Conservation (phyloP, 352 stramenopile genomes). For the Pythium coloratum region DNA sequence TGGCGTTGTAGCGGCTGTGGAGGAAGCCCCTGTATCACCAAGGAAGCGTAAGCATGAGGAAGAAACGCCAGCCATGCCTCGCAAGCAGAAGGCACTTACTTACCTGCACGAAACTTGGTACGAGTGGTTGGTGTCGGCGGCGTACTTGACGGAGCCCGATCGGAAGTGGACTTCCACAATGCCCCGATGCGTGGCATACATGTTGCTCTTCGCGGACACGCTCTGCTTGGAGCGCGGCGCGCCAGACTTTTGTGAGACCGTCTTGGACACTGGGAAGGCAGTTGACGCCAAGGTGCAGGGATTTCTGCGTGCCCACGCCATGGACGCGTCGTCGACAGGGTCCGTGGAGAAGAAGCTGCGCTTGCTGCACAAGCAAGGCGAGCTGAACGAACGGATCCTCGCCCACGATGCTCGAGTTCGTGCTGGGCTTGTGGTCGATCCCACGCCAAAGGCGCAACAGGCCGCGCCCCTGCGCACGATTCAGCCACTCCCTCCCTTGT, state of each 20-base stretch:
- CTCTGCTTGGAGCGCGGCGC: background rate
- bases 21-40: background rate
- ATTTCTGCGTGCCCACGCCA: background rate
- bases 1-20: background rate
- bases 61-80: background rate
- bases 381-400: background rate
- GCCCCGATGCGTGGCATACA: background rate
- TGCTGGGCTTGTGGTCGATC: background rate
- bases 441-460: too few species aligned
- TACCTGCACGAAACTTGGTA: slow-evolving; percentile 10
- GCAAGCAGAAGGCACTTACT: slow-evolving; percentile 5
- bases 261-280: background rate
- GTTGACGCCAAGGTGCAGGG: background rate
- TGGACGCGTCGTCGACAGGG: background rate
- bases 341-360: slow-evolving; percentile 5
- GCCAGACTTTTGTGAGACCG: background rate
- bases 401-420: background rate
- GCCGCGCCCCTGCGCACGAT: too few species aligned
- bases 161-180: background rate
- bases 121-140: background rate
- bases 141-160: background rate
- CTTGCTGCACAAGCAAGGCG: background rate
- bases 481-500: too few species aligned
- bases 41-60: background rate
- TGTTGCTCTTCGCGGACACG: slow-evolving; percentile 6